Conservation (phyloP, 345 rosid genomes). For the Diplotaxis tenuifolia region DNA sequence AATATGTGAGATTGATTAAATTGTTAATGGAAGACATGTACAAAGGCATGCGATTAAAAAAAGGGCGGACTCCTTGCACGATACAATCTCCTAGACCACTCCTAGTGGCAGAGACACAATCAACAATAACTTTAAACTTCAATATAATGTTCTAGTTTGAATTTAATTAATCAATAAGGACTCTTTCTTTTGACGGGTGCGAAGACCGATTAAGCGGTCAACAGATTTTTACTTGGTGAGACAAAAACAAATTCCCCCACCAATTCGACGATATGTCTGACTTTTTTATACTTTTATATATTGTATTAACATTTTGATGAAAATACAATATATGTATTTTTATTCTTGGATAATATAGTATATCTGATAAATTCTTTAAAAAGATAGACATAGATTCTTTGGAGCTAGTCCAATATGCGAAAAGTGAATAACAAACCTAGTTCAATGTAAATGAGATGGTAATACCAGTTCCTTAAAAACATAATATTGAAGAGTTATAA, state of each 20-base stretch:
- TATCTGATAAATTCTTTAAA: too few species aligned
- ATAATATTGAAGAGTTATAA: too few species aligned
- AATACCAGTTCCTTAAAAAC: too few species aligned
- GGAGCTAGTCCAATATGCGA: too few species aligned
- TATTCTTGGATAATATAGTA: too few species aligned
- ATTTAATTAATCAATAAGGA: constrained; percentile 1
- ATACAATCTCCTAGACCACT: constrained; percentile 37
- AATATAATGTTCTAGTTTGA: constrained; percentile 12
- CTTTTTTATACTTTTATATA: not conserved
- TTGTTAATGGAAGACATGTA: constrained; percentile 34
- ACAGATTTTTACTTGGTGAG: constrained; percentile 80
- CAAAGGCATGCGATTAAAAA: constrained; percentile 39
- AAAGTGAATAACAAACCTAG: too few species aligned
- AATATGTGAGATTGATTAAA: constrained; percentile 17
- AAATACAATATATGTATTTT: constrained; percentile 12
- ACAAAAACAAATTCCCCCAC: constrained; percentile 48
- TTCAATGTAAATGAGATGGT: too few species aligned
- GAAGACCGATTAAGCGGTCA: constrained; percentile 54
- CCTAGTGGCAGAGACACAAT: constrained; percentile 37
- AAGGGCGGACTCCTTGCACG: constrained; percentile 37
- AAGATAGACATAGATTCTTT: too few species aligned
- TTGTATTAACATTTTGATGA: not conserved
- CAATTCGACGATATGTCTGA: constrained; percentile 13
- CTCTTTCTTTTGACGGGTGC: constrained; percentile 68
- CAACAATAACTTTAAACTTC: constrained; percentile 20